These are phyloP conservation scores for Heterobasidion parviporum DNA, from an alignment of 1,284 basidiomycete genomes.

Conservation along the genomic window DNA sequence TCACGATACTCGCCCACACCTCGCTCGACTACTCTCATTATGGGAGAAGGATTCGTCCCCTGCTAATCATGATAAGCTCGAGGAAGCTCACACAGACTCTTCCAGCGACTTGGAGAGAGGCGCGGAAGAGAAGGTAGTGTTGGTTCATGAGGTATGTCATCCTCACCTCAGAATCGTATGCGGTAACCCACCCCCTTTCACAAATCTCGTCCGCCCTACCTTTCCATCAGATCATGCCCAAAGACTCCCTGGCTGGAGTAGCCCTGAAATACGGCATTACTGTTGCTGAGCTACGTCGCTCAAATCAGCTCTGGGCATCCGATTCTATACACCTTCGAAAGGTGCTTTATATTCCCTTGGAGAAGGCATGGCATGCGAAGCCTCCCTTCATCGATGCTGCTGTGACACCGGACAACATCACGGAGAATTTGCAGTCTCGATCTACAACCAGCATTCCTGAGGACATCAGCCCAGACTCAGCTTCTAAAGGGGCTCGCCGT, in stretches of 20 bases:
- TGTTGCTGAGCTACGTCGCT: conserved; percentile 72
- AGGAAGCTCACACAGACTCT: conserved; percentile 5
- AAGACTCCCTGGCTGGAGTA: conserved; percentile 78
- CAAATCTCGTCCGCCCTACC: not conserved
- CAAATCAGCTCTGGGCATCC: conserved; percentile 86
- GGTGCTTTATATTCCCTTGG: conserved; percentile 71
- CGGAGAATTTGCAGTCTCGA: not conserved
- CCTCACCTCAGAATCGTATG: not conserved
- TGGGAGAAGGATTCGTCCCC: not conserved
- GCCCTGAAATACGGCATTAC: conserved; percentile 83
- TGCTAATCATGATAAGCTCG: not conserved
- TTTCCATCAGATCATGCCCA: conserved; percentile 46
- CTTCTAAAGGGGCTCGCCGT: not conserved
- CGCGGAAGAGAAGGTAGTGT: conserved; percentile 34
- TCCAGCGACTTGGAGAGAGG: conserved; percentile 1
- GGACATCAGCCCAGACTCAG: not conserved
- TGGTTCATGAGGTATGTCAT: conserved; percentile 43
- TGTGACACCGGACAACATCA: not conserved
- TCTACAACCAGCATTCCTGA: not conserved
- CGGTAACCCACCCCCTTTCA: not conserved
- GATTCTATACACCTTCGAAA: conserved; percentile 85
- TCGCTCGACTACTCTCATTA: conserved; percentile 18
- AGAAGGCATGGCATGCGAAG: conserved; percentile 26
- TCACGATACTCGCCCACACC: conserved; percentile 21
- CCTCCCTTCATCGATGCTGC: conserved; percentile 5